A percentile compares a stretch with the other conserved stretches of the same genome.
phyloP scores from a whole-genome alignment of 2,329 filamentous ascomycete genomes.

The Chrysosporium queenslandicum region DNA sequence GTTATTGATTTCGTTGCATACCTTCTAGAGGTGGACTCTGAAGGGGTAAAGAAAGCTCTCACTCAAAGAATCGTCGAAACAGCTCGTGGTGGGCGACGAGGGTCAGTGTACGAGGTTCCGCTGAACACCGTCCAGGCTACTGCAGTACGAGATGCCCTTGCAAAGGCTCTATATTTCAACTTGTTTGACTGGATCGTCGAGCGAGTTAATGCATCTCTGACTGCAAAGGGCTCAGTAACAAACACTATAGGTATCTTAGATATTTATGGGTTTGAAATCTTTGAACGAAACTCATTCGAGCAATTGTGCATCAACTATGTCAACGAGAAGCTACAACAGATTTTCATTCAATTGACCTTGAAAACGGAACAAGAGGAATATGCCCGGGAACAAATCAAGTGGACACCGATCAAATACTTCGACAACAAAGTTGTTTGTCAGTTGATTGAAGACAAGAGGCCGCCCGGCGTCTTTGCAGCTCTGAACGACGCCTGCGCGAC shows the following conservation, averaged over 20 bases:
- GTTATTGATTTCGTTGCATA: conserved; percentile 94
- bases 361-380: conserved; percentile 98
- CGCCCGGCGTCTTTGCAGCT: conserved; percentile 86
- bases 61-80: conserved; percentile 78
- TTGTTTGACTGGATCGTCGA: conserved; percentile 98
- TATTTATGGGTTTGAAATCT: conserved; percentile 99
- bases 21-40: conserved; percentile 74
- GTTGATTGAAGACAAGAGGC: conserved; percentile 82
- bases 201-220: conserved; percentile 78
- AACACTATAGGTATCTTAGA: conserved; percentile 95
- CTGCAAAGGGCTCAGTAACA: conserved; percentile 61
- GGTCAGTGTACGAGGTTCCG: conserved; percentile 62
- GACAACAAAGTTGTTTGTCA: conserved; percentile 99
- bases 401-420: conserved; percentile 98
- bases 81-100: conserved; percentile 53
- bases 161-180: conserved; percentile 95
- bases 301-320: conserved; percentile 99
- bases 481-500: conserved; percentile 97
- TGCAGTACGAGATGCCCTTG: conserved; percentile 78
- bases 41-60: conserved; percentile 72
- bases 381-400: conserved; percentile 87
- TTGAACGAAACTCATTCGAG: conserved; percentile 98
- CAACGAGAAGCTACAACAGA: conserved; percentile 97
- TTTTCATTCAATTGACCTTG: conserved; percentile 94
- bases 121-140: conserved; percentile 78